Conservation (phyloP, 306 rosid genomes). For the Neltuma alba region DNA sequence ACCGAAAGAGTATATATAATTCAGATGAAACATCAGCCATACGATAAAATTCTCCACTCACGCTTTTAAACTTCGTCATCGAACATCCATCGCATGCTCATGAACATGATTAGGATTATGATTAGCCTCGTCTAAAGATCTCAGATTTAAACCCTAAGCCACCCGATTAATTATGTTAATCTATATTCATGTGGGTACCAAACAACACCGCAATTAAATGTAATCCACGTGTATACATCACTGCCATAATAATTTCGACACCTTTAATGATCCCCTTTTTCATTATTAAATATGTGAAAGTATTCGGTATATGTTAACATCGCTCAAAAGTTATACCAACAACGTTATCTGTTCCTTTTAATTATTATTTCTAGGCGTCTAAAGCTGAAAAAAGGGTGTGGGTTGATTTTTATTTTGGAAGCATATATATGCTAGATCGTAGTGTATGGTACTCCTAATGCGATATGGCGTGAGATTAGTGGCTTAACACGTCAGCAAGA, state of each 20-base stretch:
- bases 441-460: not conserved
- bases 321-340: not conserved
- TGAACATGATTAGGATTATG: not conserved
- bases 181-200: not conserved
- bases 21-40: not conserved
- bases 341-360: not conserved
- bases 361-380: not conserved
- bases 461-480: not conserved
- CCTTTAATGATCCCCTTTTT: not conserved
- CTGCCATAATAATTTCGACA: not conserved
- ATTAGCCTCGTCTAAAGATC: not conserved
- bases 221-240: not conserved
- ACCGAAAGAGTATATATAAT: not conserved
- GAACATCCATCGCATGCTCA: not conserved
- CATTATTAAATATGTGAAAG: not conserved
- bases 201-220: not conserved
- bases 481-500: constrained; percentile 3
- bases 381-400: not conserved
- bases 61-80: not conserved
- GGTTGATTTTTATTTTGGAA: not conserved
- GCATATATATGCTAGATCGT: no score
- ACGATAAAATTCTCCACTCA: not conserved
- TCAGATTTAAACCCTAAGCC: not conserved
- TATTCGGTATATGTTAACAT: constrained; percentile 1
- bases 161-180: not conserved